Percentiles rank a stretch among this genome's conserved stretches.
These are phyloP conservation scores for Alternaria triticimaculans DNA, from an alignment of 2,329 filamentous ascomycete genomes.

Conservation along the genomic window DNA sequence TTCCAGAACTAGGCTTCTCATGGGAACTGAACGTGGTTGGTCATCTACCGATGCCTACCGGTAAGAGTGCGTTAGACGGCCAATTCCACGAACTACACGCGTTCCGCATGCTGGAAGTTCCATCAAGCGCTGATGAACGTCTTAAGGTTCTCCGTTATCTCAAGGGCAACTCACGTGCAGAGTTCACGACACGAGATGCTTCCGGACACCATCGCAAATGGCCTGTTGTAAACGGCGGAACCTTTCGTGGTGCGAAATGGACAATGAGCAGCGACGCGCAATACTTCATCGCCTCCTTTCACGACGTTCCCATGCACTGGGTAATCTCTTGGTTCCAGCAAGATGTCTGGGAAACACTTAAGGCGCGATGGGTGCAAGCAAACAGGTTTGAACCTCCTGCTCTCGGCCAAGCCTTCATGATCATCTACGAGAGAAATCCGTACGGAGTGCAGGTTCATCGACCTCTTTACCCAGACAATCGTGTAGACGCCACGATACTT, in stretches of 20 bases:
- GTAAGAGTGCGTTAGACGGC: neutral
- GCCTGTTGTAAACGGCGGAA: neutral
- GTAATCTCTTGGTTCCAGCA: slow-evolving; percentile 24
- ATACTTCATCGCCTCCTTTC: slow-evolving; percentile 11
- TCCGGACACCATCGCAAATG: neutral
- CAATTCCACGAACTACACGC: neutral
- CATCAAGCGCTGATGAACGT: neutral
- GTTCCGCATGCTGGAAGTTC: neutral
- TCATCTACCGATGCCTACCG: slow-evolving; percentile 9
- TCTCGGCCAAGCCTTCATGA: slow-evolving; percentile 14
- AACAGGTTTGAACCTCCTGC: neutral
- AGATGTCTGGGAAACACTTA: slow-evolving; percentile 12
- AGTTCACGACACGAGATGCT: slow-evolving; percentile 1
- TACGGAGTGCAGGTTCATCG: neutral
- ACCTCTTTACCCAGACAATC: slow-evolving; percentile 1
- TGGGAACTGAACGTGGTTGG: slow-evolving; percentile 22
- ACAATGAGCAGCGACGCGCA: neutral
- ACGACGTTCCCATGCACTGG: slow-evolving; percentile 23
- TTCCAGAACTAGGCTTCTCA: slow-evolving; percentile 21
- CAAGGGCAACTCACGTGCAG: neutral
- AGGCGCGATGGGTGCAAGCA: slow-evolving; percentile 3
- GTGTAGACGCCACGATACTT: slow-evolving; percentile 1
- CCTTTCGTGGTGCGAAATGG: slow-evolving; percentile 11
- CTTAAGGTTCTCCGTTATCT: neutral
- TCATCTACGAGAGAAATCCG: slow-evolving; percentile 17